Evolutionary conservation across 2,329 filamentous ascomycete genomes (phyloP).

Genomic region (Ramularia endophylla): DNA sequence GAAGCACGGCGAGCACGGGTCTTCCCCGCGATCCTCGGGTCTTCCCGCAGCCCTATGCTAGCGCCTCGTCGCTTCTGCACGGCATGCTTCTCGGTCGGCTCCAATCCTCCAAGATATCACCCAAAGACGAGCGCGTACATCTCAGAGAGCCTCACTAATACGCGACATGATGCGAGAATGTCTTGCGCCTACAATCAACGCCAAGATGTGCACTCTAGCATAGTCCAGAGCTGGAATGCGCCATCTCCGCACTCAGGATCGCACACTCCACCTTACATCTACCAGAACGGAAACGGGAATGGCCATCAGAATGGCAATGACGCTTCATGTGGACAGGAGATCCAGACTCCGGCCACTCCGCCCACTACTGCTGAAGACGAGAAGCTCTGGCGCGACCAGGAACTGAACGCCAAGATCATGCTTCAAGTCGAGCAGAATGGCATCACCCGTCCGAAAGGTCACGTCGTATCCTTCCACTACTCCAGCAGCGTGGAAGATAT

Average conservation of each 20-base stretch:
- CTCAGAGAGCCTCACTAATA: no score
- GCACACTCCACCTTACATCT: slow-evolving; percentile 8
- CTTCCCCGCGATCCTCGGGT: no score
- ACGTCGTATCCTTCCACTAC: slow-evolving; percentile 89
- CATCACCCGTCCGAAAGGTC: slow-evolving; percentile 74
- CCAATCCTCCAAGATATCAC: no score
- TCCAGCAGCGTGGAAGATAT: slow-evolving; percentile 93
- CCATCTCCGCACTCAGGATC: slow-evolving; percentile 15
- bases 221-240: slow-evolving; percentile 27
- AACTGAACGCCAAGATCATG: slow-evolving; percentile 50
- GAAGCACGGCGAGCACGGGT: no score
- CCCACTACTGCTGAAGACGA: slow-evolving; percentile 47
- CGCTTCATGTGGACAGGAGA: slow-evolving; percentile 11
- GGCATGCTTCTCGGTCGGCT: no score
- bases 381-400: slow-evolving; percentile 22
- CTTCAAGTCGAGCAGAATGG: slow-evolving; percentile 53
- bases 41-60: no score
- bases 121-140: no score
- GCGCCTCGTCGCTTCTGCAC: no score
- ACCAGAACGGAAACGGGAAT: background rate
- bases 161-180: slow-evolving; percentile 18
- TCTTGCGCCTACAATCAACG: slow-evolving; percentile 20
- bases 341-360: slow-evolving; percentile 26
- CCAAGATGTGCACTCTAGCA: slow-evolving; percentile 20
- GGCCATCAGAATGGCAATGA: slow-evolving; percentile 5